Conservation (phyloP, 345 rosid genomes). For the Tarenaya hassleriana region DNA sequence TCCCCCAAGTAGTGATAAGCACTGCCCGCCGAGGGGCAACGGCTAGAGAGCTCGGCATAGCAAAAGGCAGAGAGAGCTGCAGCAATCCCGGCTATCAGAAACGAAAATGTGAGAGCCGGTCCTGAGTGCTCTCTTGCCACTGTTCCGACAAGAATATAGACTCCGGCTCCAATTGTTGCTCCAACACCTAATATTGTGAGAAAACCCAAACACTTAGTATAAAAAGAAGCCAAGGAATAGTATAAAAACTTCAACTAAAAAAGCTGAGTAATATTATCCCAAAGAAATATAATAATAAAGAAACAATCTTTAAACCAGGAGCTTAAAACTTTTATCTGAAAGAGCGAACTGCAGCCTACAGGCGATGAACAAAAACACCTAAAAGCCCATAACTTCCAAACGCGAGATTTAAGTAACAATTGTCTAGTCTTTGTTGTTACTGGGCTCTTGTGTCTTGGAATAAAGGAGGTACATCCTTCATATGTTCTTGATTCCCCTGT, state of each 20-base stretch:
- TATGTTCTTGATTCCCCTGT: too few species aligned
- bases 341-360: constrained; percentile 40
- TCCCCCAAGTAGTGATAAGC: constrained; percentile 55
- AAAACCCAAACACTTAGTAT: not conserved
- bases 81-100: constrained; percentile 87
- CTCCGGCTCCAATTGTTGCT: constrained; percentile 98
- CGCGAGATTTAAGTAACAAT: not conserved
- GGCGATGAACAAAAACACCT: too few species aligned
- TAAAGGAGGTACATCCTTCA: constrained; percentile 79
- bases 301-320: too few species aligned
- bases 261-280: too few species aligned
- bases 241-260: not conserved
- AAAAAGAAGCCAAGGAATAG: not conserved
- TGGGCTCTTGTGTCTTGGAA: constrained; percentile 89
- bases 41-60: constrained; percentile 94
- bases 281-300: too few species aligned
- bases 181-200: constrained; percentile 64
- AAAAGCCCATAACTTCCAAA: too few species aligned
- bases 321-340: too few species aligned
- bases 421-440: constrained; percentile 64
- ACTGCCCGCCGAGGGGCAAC: constrained; percentile 56
- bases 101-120: constrained; percentile 84
- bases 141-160: constrained; percentile 92
- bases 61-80: constrained; percentile 95
- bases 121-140: constrained; percentile 99